Conservation (phyloP, 2,329 filamentous ascomycete species). For the Thelonectria blattea region DNA sequence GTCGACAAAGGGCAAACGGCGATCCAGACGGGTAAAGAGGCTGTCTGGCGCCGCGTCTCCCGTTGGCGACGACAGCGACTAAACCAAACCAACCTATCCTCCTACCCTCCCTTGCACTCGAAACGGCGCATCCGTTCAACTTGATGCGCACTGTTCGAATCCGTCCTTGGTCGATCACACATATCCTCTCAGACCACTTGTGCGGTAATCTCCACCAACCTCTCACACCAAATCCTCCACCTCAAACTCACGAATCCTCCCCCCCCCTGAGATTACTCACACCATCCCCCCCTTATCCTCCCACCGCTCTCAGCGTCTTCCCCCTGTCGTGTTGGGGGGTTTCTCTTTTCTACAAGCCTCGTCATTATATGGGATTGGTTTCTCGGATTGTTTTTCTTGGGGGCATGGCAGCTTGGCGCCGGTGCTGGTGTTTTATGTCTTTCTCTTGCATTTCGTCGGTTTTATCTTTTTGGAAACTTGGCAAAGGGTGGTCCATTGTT, state of each 20-base stretch:
- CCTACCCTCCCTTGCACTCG: neutral
- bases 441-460: constrained; percentile 11
- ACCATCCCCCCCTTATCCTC: constrained; percentile 7
- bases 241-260: neutral
- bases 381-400: constrained; percentile 32
- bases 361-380: constrained; percentile 30
- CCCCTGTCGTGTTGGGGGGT: constrained; percentile 15
- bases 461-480: constrained; percentile 19
- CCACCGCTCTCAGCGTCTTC: neutral
- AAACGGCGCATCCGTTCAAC: neutral
- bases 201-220: constrained; percentile 6
- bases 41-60: constrained; percentile 44
- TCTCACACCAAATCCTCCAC: constrained; percentile 17
- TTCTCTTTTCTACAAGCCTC: constrained; percentile 32
- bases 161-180: constrained; percentile 20
- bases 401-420: constrained; percentile 36
- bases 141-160: neutral
- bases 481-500: constrained; percentile 23
- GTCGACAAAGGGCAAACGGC: constrained; percentile 40
- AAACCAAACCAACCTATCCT: neutral
- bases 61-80: constrained; percentile 48
- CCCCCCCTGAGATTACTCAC: neutral
- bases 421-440: constrained; percentile 26
- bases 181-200: constrained; percentile 15
- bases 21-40: constrained; percentile 40